Percentiles rank a stretch among this genome's conserved stretches.
Conservation (phyloP, 139 green algal genomes). For the Medakamo hakoo region DNA sequence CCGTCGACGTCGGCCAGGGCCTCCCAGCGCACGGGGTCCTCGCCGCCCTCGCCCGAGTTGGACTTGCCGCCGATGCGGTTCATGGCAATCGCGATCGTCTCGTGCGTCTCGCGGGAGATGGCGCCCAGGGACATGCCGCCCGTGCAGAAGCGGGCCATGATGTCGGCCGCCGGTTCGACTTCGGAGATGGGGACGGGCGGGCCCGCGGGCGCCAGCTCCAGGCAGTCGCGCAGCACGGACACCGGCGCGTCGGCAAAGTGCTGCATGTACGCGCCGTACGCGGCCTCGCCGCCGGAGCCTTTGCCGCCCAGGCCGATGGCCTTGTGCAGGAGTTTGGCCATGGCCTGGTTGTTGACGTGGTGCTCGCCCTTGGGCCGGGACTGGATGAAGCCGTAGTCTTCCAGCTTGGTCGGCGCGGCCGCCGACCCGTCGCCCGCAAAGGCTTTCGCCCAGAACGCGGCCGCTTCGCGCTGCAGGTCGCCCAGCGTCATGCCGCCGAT, state of each 20-base stretch:
- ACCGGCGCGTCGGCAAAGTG: conserved; percentile 65
- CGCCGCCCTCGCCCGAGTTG: conserved; percentile 76
- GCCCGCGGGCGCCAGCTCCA: conserved; percentile 54
- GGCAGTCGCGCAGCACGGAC: conserved; percentile 73
- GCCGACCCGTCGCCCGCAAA: conserved; percentile 66
- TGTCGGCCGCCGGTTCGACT: conserved; percentile 70
- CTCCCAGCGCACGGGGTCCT: conserved; percentile 79
- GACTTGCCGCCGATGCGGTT: conserved; percentile 95
- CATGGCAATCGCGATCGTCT: conserved; percentile 96
- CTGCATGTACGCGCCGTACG: conserved; percentile 74
- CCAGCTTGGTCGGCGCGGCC: conserved; percentile 73
- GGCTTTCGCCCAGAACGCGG: conserved; percentile 76
- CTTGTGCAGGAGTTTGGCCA: conserved; percentile 99
- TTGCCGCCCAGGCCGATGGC: conserved; percentile 71
- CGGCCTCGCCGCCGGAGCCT: conserved; percentile 18
- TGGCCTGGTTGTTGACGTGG: conserved; percentile 96
- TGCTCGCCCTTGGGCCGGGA: conserved; percentile 73
- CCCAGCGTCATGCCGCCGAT: conserved; percentile 88
- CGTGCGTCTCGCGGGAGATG: conserved; percentile 92
- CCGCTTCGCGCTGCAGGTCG: conserved; percentile 79
- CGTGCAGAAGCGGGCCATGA: conserved; percentile 96
- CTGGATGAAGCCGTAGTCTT: conserved; percentile 96
- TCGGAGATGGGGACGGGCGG: conserved; percentile 58
- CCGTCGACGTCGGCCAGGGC: conserved; percentile 54
- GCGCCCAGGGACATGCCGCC: conserved; percentile 96